phyloP scores from a whole-genome alignment of 495 filamentous ascomycete genomes.

The Barbatosphaeria neglecta region DNA sequence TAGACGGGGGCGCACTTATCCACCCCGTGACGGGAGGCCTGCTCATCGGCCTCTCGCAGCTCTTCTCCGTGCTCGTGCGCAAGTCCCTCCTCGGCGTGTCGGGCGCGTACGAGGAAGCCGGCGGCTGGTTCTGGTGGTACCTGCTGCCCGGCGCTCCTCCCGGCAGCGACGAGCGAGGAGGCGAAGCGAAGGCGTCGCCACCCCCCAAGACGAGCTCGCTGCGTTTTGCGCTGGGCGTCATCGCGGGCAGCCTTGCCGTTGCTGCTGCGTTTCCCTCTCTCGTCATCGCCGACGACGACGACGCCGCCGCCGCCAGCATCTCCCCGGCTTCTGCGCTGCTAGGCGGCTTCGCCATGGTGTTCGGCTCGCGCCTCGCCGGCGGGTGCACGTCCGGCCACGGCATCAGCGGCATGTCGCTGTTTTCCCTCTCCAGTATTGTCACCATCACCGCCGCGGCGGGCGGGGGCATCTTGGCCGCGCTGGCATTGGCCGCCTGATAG shows the following conservation, averaged over 20 bases:
- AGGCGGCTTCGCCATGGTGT: constrained; percentile 38
- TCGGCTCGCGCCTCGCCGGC: constrained; percentile 43
- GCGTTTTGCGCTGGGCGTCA: constrained; percentile 33
- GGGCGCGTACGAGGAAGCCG: constrained; percentile 38
- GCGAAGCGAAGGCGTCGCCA: neutral
- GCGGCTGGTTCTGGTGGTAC: constrained; percentile 30
- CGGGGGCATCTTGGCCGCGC: constrained; percentile 21
- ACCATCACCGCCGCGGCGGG: constrained; percentile 38
- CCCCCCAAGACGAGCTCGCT: constrained; percentile 18
- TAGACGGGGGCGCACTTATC: constrained; percentile 15
- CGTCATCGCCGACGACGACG: too few species aligned
- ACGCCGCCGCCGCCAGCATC: constrained; percentile 3
- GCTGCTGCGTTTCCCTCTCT: constrained; percentile 15
- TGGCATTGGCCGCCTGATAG: neutral
- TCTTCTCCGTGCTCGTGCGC: constrained; percentile 28
- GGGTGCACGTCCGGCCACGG: constrained; percentile 52
- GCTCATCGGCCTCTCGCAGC: constrained; percentile 37
- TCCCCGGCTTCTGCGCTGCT: constrained; percentile 20
- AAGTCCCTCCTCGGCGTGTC: constrained; percentile 38
- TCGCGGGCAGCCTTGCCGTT: constrained; percentile 25
- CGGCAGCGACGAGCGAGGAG: constrained; percentile 5
- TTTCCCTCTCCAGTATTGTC: constrained; percentile 40
- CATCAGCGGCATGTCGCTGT: constrained; percentile 40
- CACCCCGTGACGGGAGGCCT: constrained; percentile 32
- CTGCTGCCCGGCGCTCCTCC: neutral